A percentile compares a stretch with the other conserved stretches of the same genome.
These are phyloP conservation scores for Kazachstania viticola DNA, from an alignment of 805 yeast species.

Conservation along the genomic window DNA sequence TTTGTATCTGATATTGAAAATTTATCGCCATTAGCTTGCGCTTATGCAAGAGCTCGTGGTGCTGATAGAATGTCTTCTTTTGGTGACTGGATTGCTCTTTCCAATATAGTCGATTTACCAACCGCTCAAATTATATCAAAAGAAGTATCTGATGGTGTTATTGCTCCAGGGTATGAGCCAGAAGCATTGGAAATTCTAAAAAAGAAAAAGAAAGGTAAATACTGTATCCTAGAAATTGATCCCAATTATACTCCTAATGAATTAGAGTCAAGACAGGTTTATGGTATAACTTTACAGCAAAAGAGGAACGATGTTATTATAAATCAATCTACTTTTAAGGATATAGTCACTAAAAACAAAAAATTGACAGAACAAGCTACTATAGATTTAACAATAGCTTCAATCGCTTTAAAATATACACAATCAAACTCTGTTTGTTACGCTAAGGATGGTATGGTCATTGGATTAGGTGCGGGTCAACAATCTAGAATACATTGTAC, in stretches of 20 bases:
- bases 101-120: slow-evolving; percentile 90
- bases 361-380: slow-evolving; percentile 81
- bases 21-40: slow-evolving; percentile 90
- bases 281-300: slow-evolving; percentile 89
- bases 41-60: slow-evolving; percentile 98
- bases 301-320: slow-evolving; percentile 95
- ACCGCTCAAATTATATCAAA: slow-evolving; percentile 94
- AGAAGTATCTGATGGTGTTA: slow-evolving; percentile 96
- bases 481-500: slow-evolving; percentile 98
- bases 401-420: slow-evolving; percentile 94
- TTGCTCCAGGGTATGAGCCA: slow-evolving; percentile 91
- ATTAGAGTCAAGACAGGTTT: slow-evolving; percentile 84
- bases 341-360: slow-evolving; percentile 80
- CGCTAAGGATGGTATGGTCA: slow-evolving; percentile 97
- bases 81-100: slow-evolving; percentile 95
- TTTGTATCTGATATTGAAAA: slow-evolving; percentile 90
- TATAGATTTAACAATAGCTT: slow-evolving; percentile 89
- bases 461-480: slow-evolving; percentile 98
- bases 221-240: slow-evolving; percentile 89
- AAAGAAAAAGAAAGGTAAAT: slow-evolving; percentile 93
- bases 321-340: slow-evolving; percentile 79
- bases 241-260: slow-evolving; percentile 78
- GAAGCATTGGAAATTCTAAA: slow-evolving; percentile 82
- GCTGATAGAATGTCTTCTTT: slow-evolving; percentile 99
- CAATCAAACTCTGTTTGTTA: slow-evolving; percentile 97